Conservation (phyloP, 805 yeast genomes). For the Candida verbasci region DNA sequence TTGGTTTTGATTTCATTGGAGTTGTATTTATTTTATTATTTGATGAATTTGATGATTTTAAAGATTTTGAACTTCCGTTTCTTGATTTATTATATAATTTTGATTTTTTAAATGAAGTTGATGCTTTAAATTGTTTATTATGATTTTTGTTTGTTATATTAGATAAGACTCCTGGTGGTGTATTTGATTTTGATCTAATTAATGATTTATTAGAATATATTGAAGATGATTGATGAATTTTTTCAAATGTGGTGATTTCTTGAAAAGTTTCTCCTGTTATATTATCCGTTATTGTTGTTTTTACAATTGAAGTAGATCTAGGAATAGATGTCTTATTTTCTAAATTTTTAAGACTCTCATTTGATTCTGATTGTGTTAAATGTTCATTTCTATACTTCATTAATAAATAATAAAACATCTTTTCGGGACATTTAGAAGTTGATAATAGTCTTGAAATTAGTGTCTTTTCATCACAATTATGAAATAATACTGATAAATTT, state of each 20-base stretch:
- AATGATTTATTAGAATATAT: constrained; percentile 16
- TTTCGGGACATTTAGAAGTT: constrained; percentile 64
- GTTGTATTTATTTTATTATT: constrained; percentile 2
- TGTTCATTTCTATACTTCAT: constrained; percentile 74
- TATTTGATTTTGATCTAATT: background rate
- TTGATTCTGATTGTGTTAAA: constrained; percentile 17
- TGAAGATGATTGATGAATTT: constrained; percentile 18
- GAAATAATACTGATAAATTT: constrained; percentile 76
- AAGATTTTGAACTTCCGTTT: constrained; percentile 6
- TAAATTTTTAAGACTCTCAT: constrained; percentile 19
- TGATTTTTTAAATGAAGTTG: constrained; percentile 35
- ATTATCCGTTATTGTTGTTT: constrained; percentile 34
- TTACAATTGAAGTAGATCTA: constrained; percentile 36
- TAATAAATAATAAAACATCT: constrained; percentile 73
- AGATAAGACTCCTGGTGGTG: constrained; percentile 16
- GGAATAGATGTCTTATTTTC: constrained; percentile 30
- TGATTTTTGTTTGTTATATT: constrained; percentile 29
- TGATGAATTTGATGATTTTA: constrained; percentile 8
- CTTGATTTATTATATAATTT: constrained; percentile 13
- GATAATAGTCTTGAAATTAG: constrained; percentile 52
- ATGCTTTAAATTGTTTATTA: constrained; percentile 29
- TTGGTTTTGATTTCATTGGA: constrained; percentile 11
- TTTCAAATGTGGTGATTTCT: constrained; percentile 16
- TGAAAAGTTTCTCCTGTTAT: constrained; percentile 21
- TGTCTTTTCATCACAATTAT: constrained; percentile 57